Conservation (phyloP, 805 yeast genomes). For the Yamadazyma insecticola region DNA sequence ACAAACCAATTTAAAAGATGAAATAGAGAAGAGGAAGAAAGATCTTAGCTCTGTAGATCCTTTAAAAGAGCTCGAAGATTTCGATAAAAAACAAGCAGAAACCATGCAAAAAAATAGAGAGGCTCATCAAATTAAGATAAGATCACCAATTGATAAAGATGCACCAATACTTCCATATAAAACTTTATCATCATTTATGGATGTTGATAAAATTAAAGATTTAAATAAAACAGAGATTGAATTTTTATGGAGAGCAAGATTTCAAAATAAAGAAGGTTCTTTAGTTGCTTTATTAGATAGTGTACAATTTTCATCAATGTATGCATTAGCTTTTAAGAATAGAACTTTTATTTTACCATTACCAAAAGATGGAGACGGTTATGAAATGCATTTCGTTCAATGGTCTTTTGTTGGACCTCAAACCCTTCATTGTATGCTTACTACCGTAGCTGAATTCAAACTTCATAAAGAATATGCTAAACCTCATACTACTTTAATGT, state of each 20-base stretch:
- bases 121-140: constrained; percentile 24
- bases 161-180: constrained; percentile 54
- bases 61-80: constrained; percentile 58
- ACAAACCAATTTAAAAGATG: constrained; percentile 56
- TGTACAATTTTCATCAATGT: constrained; percentile 58
- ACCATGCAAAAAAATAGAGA: constrained; percentile 18
- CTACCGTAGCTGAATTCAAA: constrained; percentile 88
- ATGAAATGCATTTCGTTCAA: constrained; percentile 88
- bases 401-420: constrained; percentile 85
- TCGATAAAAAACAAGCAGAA: constrained; percentile 37
- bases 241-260: constrained; percentile 85
- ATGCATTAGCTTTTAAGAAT: constrained; percentile 60
- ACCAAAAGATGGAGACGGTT: constrained; percentile 56
- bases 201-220: constrained; percentile 56
- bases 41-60: constrained; percentile 66
- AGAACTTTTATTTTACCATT: constrained; percentile 89
- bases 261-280: constrained; percentile 53
- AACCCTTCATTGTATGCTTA: constrained; percentile 85
- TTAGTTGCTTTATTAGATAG: constrained; percentile 62
- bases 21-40: constrained; percentile 51
- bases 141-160: constrained; percentile 32
- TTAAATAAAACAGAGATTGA: constrained; percentile 65
- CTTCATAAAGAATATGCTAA: constrained; percentile 87
- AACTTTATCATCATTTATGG: constrained; percentile 66
- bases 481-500: constrained; percentile 88